Conservation (phyloP, 2,329 filamentous ascomycete species). For the Trichoderma koningiopsis region DNA sequence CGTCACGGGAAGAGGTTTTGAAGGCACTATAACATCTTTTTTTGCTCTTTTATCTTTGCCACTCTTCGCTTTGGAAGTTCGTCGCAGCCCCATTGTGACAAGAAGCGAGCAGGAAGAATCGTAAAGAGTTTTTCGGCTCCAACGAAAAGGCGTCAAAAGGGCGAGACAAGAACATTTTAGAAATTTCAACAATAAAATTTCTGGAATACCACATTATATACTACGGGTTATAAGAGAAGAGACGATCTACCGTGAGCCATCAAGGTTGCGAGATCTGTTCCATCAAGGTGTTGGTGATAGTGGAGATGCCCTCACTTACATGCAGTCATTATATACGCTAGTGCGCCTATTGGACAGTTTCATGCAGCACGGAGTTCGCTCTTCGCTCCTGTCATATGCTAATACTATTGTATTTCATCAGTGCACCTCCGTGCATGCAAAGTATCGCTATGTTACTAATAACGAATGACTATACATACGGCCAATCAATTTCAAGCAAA, state of each 20-base stretch:
- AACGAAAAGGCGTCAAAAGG: neutral
- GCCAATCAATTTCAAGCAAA: neutral
- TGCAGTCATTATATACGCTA: neutral
- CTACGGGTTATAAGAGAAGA: neutral
- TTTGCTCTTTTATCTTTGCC: neutral
- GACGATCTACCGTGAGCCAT: neutral
- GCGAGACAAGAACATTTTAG: neutral
- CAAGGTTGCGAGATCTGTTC: conserved; percentile 5
- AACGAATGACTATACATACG: neutral
- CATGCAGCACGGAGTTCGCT: neutral
- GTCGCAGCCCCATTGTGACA: neutral
- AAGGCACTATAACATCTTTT: neutral
- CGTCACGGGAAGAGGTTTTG: conserved; percentile 39
- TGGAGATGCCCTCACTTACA: conserved; percentile 1
- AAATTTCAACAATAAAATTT: neutral
- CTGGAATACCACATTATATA: neutral
- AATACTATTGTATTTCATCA: neutral
- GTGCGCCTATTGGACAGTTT: neutral
- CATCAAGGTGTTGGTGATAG: conserved; percentile 19
- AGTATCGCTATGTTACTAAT: neutral
- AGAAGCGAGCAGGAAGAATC: neutral
- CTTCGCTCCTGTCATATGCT: neutral
- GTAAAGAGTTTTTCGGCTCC: neutral
- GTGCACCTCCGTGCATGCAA: neutral
- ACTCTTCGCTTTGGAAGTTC: neutral